These are phyloP conservation scores for Babjeviella inositovora DNA, from an alignment of 805 yeast species.

Conservation along the genomic window DNA sequence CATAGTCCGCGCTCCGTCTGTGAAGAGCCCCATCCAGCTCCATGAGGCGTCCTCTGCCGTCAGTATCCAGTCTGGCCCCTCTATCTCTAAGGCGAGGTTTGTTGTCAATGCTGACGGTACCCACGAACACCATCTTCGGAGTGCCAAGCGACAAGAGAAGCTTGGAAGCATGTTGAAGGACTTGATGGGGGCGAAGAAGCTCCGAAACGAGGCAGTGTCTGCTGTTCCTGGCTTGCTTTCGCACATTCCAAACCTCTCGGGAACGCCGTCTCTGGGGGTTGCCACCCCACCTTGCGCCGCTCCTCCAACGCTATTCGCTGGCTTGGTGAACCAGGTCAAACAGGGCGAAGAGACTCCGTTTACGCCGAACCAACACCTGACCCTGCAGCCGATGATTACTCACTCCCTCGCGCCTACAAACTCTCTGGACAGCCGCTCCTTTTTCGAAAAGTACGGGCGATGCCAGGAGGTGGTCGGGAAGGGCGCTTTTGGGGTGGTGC, in stretches of 20 bases:
- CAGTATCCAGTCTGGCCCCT: slow-evolving; percentile 3
- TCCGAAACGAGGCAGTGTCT: slow-evolving; percentile 53
- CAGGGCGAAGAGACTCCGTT: slow-evolving; percentile 5
- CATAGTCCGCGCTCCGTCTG: too few species aligned
- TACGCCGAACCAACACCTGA: slow-evolving; percentile 7
- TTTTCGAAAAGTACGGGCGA: slow-evolving; percentile 80
- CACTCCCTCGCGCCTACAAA: slow-evolving; percentile 4
- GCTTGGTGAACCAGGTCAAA: slow-evolving; percentile 44
- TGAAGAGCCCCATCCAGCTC: too few species aligned
- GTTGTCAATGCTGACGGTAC: slow-evolving; percentile 45
- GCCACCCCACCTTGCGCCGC: slow-evolving; percentile 9
- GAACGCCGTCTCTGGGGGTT: too few species aligned
- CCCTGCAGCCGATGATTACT: slow-evolving; percentile 4
- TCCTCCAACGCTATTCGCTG: slow-evolving; percentile 63
- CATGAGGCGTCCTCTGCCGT: too few species aligned
- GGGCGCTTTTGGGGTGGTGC: slow-evolving; percentile 89
- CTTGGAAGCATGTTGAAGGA: slow-evolving; percentile 61
- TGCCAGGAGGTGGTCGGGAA: slow-evolving; percentile 92
- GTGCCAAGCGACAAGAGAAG: slow-evolving; percentile 68
- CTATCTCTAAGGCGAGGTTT: slow-evolving; percentile 24
- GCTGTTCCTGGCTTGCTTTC: slow-evolving; percentile 56
- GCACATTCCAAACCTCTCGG: too few species aligned
- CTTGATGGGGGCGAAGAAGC: slow-evolving; percentile 56
- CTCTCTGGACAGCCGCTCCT: slow-evolving; percentile 29
- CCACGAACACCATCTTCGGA: slow-evolving; percentile 69